Base-by-base conservation (phyloP, 164 flowering plant genomes). In the Liquidambar formosana region DNA sequence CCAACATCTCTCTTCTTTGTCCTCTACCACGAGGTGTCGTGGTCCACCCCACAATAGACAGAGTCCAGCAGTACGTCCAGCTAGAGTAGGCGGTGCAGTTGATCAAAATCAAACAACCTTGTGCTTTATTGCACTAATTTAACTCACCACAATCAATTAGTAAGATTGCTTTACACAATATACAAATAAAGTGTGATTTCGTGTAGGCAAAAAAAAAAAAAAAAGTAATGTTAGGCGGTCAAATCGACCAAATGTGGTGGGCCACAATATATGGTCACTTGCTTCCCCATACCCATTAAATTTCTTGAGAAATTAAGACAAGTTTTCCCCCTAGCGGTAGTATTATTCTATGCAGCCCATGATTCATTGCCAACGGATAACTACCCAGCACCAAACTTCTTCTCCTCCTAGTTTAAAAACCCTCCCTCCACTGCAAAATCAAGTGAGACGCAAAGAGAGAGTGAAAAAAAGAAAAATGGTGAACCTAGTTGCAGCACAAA, bases 401-500 rank as follows among this genome's bases (percentile, higher is more conserved):
- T 51, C 49, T n/a, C 41, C 46, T 3, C 21, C 2, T 26, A 18
- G 54, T 61, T 63, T 44, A 51, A 15, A 71, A 51, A 51, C 54
- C 1, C 41, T 8, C 48, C 26, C 21, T 43, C 5, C 15, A 33
- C 4, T 6, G 41, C 6, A 2, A 2, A 33, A 33, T 6, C 41
- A 33, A 2, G 41, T 33, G 41, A 33, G 41, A 33, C 4, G 23
- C 60, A 33, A 52, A 64, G 43, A 49, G 47, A 66, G 26, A 11
- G 53, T 67, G 67, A 53, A 68, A 68, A 46, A 45, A 45, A 64
- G 59, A 66, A 54, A 80, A 38, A 94, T 95, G 99, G 97, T 95
- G 85, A 95, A 95, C 83, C 72, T 95, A 0, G 93, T 95, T 9
- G 89, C 80, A 71, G 84, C 84, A 11, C 97, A 95, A 78, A 88